Conservation (phyloP, 257 asterid genomes). For the Nicotiana noctiflora region DNA sequence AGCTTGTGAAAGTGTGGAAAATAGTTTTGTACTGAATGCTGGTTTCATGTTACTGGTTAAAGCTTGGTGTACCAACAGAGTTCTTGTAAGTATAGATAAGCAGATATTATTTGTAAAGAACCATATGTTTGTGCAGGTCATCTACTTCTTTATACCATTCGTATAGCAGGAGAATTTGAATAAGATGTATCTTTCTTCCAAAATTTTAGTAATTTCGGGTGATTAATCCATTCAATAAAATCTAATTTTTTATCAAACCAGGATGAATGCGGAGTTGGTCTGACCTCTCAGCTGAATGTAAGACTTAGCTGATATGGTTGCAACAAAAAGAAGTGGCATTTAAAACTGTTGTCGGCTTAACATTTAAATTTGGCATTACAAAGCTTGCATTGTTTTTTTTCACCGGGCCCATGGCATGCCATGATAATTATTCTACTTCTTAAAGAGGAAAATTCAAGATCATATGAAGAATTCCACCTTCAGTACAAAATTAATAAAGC, state of each 20-base stretch:
- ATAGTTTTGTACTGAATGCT: background rate
- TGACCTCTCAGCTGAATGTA: background rate
- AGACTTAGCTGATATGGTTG: background rate
- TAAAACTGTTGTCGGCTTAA: background rate
- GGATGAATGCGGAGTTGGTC: background rate
- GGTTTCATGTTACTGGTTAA: background rate
- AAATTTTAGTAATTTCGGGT: background rate
- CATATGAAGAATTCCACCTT: background rate
- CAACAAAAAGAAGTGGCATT: background rate
- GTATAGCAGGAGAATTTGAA: background rate
- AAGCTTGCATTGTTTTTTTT: background rate
- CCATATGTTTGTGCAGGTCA: background rate
- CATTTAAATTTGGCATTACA: background rate
- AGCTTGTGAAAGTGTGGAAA: background rate
- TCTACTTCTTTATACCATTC: background rate
- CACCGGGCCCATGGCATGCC: background rate
- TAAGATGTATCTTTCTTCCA: background rate
- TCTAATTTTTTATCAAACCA: background rate
- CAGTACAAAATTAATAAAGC: background rate
- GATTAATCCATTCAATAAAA: background rate
- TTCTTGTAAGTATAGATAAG: background rate
- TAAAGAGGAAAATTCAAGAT: background rate
- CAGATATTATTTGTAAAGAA: background rate
- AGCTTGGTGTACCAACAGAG: background rate
- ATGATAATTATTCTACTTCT: background rate